Base-by-base conservation (phyloP, 257 asterid genomes). In the Vinca minor region DNA sequence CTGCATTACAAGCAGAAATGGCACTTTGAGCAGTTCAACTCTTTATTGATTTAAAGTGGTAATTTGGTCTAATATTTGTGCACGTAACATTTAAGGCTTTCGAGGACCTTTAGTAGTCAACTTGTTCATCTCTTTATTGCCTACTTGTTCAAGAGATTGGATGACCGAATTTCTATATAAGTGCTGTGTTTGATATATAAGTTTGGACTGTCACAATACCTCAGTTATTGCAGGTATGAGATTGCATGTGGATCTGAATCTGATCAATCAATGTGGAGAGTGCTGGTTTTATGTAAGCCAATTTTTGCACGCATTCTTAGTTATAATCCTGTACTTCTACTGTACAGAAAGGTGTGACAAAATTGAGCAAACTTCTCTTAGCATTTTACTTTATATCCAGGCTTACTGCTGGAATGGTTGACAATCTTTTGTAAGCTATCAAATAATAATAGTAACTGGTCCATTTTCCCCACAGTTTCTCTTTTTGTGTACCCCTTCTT, bases 1-100 rank as follows among this genome's bases (percentile, higher is more conserved):
- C 89, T 59, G 91, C 87, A 50, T 74, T 89, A 81, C 96, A 85
- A 78, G 91, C 85, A 50, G 95, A 87, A 74, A 85, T 89, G 95
- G 94, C 94, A 15, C 91, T 89, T 65, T 89, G 74, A 81, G 65
- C 69, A 28, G 59, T 15, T 23, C n/a, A 31, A 31, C 32, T 18
- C 25, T 34, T 10, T 10, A 11, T 48, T 7, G 5, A 15, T 47
- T 39, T 26, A 3, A n/a, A 60, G 25, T 11, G 70, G 52, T 70
- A 70, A 46, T 64, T 34, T 36, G 39, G 66, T 46, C 38, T n/a
- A 28, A 29, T 25, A 50, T 54, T 29, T 53, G 48, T 58, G 57
- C 8, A 53, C 21, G 25, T 58, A 54, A n/a, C n/a, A 20, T 48
- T 35, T 8, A 41, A 20, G 64, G 23, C 14, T 34, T 21, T 13